Percentiles rank a stretch among this genome's conserved stretches.
phyloP scores from a whole-genome alignment of 768 basidiomycete genomes.

The Suillus ampliporus region DNA sequence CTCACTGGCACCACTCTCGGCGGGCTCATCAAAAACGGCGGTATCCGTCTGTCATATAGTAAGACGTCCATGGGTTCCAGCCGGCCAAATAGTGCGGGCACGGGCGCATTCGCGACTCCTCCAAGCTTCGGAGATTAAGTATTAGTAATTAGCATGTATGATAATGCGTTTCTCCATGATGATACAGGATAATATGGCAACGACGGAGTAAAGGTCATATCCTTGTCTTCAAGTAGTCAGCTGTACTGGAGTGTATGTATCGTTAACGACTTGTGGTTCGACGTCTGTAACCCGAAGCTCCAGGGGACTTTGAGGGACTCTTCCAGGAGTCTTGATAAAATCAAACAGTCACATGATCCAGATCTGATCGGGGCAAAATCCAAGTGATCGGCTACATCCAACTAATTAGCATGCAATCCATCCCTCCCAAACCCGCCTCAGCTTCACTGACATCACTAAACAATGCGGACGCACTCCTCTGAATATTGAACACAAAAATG shows the following conservation, averaged over 20 bases:
- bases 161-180: not conserved
- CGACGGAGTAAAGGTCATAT: not conserved
- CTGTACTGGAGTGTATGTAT: not conserved
- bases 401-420: conserved; percentile 13
- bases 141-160: not conserved
- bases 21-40: conserved; percentile 91
- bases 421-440: not conserved
- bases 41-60: conserved; percentile 95
- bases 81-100: conserved; percentile 66
- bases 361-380: not conserved
- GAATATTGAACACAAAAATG: conserved; percentile 1
- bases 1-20: conserved; percentile 90
- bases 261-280: not conserved
- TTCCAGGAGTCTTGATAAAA: no score
- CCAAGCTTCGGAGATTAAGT: not conserved
- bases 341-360: not conserved
- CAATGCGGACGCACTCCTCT: not conserved
- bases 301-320: no score
- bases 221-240: not conserved
- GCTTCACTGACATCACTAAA: conserved; percentile 1
- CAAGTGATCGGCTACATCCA: conserved; percentile 10
- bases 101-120: conserved; percentile 25
- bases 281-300: no score
- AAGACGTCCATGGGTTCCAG: conserved; percentile 96
- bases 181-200: not conserved